Conservation (phyloP, 1,284 basidiomycete genomes). For the Afroboletus lepidellus region DNA sequence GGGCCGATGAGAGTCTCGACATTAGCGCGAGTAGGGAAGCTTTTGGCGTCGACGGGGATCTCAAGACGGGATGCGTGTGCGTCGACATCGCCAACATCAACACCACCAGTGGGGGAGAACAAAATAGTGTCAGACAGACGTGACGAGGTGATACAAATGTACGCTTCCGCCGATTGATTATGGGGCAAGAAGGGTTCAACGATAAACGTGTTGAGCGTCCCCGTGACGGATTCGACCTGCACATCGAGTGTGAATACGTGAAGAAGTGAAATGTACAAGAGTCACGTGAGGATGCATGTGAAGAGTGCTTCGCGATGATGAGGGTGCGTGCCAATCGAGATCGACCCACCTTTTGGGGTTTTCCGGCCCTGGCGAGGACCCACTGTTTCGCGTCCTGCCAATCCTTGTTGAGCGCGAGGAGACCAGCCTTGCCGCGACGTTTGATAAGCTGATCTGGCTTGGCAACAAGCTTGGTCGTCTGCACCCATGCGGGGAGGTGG, state of each 20-base stretch:
- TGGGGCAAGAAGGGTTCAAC: constrained; percentile 98
- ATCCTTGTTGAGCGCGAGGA: constrained; percentile 91
- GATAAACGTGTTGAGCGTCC: constrained; percentile 96
- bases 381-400: constrained; percentile 87
- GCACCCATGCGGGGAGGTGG: constrained; percentile 83
- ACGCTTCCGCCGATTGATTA: constrained; percentile 92
- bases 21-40: constrained; percentile 78
- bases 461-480: constrained; percentile 84
- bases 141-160: constrained; percentile 96
- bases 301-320: constrained; percentile 9
- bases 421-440: constrained; percentile 96
- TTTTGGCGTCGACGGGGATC: constrained; percentile 68
- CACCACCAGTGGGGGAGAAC: constrained; percentile 99
- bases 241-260: constrained; percentile 12
- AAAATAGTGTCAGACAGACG: constrained; percentile 96
- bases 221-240: constrained; percentile 90
- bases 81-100: constrained; percentile 98
- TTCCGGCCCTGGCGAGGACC: constrained; percentile 90
- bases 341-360: constrained; percentile 76
- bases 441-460: constrained; percentile 99
- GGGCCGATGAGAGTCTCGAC: constrained; percentile 85
- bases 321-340: not conserved
- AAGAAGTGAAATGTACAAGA: constrained; percentile 1
- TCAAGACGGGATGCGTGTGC: constrained; percentile 93
- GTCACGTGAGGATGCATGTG: constrained; percentile 8